phyloP scores from a whole-genome alignment of 345 rosid species.

The Populus alba region DNA sequence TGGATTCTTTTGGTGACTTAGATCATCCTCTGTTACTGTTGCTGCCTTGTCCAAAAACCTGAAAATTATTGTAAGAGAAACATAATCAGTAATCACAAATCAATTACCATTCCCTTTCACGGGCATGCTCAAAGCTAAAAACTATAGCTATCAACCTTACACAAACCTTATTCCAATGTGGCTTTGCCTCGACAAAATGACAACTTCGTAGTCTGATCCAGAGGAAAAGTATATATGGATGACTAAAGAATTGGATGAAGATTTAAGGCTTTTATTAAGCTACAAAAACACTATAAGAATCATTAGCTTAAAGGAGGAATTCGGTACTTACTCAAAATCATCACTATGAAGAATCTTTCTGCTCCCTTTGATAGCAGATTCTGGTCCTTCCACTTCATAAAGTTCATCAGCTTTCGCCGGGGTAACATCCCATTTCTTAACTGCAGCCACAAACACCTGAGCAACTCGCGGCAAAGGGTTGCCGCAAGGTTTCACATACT shows the following conservation, averaged over 20 bases:
- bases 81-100: background rate
- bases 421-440: conserved; percentile 42
- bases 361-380: conserved; percentile 79
- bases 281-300: background rate
- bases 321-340: conserved; percentile 36
- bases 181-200: background rate
- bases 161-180: background rate
- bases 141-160: background rate
- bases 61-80: background rate
- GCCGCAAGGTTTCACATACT: conserved; percentile 53
- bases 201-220: background rate
- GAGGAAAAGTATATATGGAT: background rate
- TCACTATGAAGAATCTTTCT: conserved; percentile 70
- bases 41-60: conserved; percentile 92
- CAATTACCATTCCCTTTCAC: background rate
- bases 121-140: background rate
- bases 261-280: background rate
- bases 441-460: conserved; percentile 62
- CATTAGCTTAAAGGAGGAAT: background rate
- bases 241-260: background rate
- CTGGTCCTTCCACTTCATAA: conserved; percentile 59
- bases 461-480: conserved; percentile 75
- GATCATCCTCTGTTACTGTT: conserved; percentile 53
- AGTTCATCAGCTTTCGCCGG: conserved; percentile 37
- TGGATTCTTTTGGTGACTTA: conserved; percentile 24